These are phyloP conservation scores for Sporothrix globosa DNA, from an alignment of 2,329 filamentous ascomycete genomes.

Conservation along the genomic window DNA sequence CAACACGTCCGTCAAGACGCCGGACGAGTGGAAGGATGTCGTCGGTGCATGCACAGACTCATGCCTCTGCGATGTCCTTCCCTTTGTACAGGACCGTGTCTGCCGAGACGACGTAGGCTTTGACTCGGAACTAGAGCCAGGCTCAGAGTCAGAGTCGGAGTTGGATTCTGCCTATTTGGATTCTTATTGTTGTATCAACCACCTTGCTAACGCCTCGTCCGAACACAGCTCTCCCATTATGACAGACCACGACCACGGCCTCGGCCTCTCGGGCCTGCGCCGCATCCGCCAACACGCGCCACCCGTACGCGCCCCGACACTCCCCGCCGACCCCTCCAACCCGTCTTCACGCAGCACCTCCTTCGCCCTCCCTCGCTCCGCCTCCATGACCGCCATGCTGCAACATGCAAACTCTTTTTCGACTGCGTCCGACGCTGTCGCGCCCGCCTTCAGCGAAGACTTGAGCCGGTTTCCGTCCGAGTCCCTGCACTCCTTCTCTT, in stretches of 20 bases:
- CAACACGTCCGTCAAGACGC: background rate
- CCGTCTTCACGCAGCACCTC: slow-evolving; percentile 66
- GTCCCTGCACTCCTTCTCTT: slow-evolving; percentile 96
- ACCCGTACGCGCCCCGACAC: slow-evolving; percentile 64
- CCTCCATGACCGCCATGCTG: slow-evolving; percentile 70
- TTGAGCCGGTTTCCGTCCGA: slow-evolving; percentile 91
- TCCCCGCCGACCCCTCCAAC: slow-evolving; percentile 66
- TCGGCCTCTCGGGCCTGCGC: slow-evolving; percentile 83
- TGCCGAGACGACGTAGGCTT: background rate
- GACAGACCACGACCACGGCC: slow-evolving; percentile 82
- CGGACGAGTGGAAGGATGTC: background rate
- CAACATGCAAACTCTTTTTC: slow-evolving; percentile 52
- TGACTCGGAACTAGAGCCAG: background rate
- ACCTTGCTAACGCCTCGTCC: slow-evolving; percentile 27
- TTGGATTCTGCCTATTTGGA: background rate
- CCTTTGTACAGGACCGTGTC: background rate
- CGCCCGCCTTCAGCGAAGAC: slow-evolving; percentile 83
- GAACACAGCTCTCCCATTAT: slow-evolving; percentile 73
- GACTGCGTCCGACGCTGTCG: slow-evolving; percentile 62
- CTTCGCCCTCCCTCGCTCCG: slow-evolving; percentile 63
- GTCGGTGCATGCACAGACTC: background rate
- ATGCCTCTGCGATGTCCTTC: background rate
- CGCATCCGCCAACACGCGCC: slow-evolving; percentile 85
- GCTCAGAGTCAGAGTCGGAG: background rate
- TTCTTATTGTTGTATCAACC: background rate